Evolutionary conservation across 2,329 filamentous ascomycete species (phyloP).

Genomic region (Cryphonectria parasitica): DNA sequence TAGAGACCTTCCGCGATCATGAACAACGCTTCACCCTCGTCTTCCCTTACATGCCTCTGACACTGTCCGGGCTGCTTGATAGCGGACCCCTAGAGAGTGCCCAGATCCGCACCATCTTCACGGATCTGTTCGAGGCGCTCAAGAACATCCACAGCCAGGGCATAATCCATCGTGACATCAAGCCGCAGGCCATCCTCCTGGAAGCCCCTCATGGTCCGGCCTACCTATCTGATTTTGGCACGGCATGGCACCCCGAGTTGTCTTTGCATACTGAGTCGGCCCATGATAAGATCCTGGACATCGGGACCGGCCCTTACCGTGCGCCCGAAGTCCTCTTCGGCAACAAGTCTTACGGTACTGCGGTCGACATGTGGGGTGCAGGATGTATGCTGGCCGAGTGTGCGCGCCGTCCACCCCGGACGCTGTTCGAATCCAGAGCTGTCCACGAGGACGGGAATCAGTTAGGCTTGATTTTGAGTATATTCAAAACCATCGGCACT

Average conservation of each 20-base stretch:
- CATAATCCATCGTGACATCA: conserved; percentile 92
- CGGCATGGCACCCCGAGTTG: conserved; percentile 74
- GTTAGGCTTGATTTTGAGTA: conserved; percentile 84
- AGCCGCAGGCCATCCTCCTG: conserved; percentile 86
- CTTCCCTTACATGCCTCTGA: conserved; percentile 81
- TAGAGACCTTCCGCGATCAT: conserved; percentile 74
- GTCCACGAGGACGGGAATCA: conserved; percentile 84
- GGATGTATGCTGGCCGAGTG: conserved; percentile 85
- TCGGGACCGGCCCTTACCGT: conserved; percentile 90
- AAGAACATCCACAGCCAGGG: conserved; percentile 70
- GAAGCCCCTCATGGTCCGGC: conserved; percentile 69
- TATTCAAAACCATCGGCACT: conserved; percentile 90
- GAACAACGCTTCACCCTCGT: conserved; percentile 75
- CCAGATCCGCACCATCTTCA: conserved; percentile 53
- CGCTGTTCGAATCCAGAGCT: conserved; percentile 80
- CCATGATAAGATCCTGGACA: conserved; percentile 80
- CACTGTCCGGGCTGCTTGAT: conserved; percentile 70
- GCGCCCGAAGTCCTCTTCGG: conserved; percentile 91
- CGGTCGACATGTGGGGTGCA: conserved; percentile 87
- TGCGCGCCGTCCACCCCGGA: conserved; percentile 55
- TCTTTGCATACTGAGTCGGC: conserved; percentile 64
- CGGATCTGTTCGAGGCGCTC: conserved; percentile 72
- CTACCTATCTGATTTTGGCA: conserved; percentile 88
- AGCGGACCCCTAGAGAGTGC: conserved; percentile 42
- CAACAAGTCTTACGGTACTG: conserved; percentile 69